A percentile compares a stretch with the other conserved stretches of the same genome.
Evolutionary conservation across 2,329 filamentous ascomycete genomes (phyloP).

Genomic region (Calonectria hawksworthii): DNA sequence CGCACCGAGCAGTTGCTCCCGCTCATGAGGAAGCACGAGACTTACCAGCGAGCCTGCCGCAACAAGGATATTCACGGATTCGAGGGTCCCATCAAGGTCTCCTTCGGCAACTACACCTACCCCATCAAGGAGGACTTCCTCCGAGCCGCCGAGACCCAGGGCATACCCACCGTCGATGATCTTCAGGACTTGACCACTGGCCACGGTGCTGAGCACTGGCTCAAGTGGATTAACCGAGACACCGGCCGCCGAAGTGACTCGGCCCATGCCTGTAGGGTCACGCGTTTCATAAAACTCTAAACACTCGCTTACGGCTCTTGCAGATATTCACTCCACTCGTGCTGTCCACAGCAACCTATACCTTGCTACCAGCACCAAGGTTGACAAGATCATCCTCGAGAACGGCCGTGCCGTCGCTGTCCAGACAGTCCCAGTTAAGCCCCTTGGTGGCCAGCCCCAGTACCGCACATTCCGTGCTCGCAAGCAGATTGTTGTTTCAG

Average conservation of each 20-base stretch:
- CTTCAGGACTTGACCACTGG: slow-evolving; percentile 79
- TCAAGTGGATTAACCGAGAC: slow-evolving; percentile 87
- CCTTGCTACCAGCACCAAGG: slow-evolving; percentile 81
- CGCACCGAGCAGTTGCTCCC: slow-evolving; percentile 81
- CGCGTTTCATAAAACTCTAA: not conserved
- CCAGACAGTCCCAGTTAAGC: slow-evolving; percentile 78
- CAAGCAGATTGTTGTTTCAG: slow-evolving; percentile 80
- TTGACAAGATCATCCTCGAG: slow-evolving; percentile 82
- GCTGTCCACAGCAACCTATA: slow-evolving; percentile 79
- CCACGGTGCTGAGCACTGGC: slow-evolving; percentile 84
- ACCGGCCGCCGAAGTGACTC: slow-evolving; percentile 26
- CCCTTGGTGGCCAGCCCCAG: slow-evolving; percentile 68
- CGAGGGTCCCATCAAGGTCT: slow-evolving; percentile 86
- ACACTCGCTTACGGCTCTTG: slow-evolving; percentile 45
- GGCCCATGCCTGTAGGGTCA: slow-evolving; percentile 22
- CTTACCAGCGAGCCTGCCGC: slow-evolving; percentile 76
- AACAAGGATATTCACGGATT: slow-evolving; percentile 80
- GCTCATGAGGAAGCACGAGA: slow-evolving; percentile 86
- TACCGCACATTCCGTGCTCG: slow-evolving; percentile 73
- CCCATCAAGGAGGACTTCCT: slow-evolving; percentile 88
- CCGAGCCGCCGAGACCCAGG: slow-evolving; percentile 78
- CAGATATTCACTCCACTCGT: slow-evolving; percentile 83
- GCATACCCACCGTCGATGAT: slow-evolving; percentile 81
- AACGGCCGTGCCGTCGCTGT: slow-evolving; percentile 80
- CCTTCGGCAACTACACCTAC: slow-evolving; percentile 85